Conservation (phyloP, 257 asterid species). For the Solanum gandarillasii region DNA sequence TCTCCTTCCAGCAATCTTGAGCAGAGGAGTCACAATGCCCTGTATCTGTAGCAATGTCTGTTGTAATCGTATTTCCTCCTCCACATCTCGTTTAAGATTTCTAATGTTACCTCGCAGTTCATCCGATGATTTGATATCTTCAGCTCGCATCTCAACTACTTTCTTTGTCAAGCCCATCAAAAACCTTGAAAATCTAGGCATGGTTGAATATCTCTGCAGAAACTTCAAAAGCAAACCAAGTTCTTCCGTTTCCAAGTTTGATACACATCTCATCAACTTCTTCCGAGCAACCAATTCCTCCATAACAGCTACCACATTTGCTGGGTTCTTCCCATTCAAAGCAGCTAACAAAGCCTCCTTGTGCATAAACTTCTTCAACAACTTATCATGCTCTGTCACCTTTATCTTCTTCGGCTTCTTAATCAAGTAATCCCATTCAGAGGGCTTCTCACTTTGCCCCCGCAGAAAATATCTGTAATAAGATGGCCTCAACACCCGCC, state of each 20-base stretch:
- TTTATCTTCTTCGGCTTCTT: slow-evolving; percentile 59
- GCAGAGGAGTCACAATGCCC: slow-evolving; percentile 70
- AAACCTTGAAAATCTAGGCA: slow-evolving; percentile 64
- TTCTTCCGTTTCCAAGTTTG: slow-evolving; percentile 60
- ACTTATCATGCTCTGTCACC: slow-evolving; percentile 61
- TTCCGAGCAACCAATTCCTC: slow-evolving; percentile 83
- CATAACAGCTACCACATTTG: slow-evolving; percentile 70
- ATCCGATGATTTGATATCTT: slow-evolving; percentile 47
- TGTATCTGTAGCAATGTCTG: slow-evolving; percentile 67
- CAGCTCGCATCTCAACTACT: slow-evolving; percentile 65
- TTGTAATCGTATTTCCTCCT: slow-evolving; percentile 74
- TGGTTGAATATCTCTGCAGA: slow-evolving; percentile 60
- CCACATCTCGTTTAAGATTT: slow-evolving; percentile 73
- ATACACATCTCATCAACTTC: slow-evolving; percentile 57
- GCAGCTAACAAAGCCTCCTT: slow-evolving; percentile 70
- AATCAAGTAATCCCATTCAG: slow-evolving; percentile 56
- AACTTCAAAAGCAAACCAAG: slow-evolving; percentile 52
- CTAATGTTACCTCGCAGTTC: slow-evolving; percentile 40
- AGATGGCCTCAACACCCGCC: slow-evolving; percentile 56
- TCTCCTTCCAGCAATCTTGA: slow-evolving; percentile 68
- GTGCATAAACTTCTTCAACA: slow-evolving; percentile 75
- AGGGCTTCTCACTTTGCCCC: slow-evolving; percentile 73
- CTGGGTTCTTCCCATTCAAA: slow-evolving; percentile 49
- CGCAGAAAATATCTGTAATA: slow-evolving; percentile 76
- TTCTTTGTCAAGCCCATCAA: slow-evolving; percentile 41